Base-by-base conservation (phyloP, 2,329 filamentous ascomycete species). In the Nemania sp. region DNA sequence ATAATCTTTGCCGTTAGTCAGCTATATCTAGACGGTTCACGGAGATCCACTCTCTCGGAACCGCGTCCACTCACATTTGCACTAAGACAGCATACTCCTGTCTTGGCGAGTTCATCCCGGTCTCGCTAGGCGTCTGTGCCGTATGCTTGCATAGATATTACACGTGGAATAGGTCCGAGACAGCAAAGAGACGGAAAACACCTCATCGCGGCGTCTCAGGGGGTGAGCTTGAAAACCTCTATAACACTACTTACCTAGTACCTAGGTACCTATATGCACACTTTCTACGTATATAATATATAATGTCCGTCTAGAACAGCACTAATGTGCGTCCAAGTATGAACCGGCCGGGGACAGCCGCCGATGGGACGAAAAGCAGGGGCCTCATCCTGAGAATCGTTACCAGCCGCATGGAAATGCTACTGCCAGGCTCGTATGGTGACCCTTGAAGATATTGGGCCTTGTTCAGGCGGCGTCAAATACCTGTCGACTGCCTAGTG, bases 111-210 rank as follows among this genome's bases (percentile, higher is more conserved):
- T 42, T 34, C 55, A 62, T 62, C 56, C 60, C 51, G 42, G 56
- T 62, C 59, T 59, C 25, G 46, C 52, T 47, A 59, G 55, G 60
- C 51, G 40, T 50, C 56, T 47, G 47, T 43, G 35, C 56, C 60
- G 47, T 13, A 34, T 21, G 50, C 32, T 3, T 29, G 25, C 25
- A 34, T n/a, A 37, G 35, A 21, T 50, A 50, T 49, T 10, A 15
- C 59, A 61, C 54, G 54, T 61, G 59, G 43, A 42, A 45, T 15
- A 12, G 43, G 21, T 20, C 25, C 7, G 3, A 7, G 43, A 46
- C 20, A 5, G 32, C 17, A 12, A 10, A 35, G 3, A 39, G 9
- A 50, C 51, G 20, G 20, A 10, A 17, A 20, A 18, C 40, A 5
- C 12, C 17, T 25, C 17, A n/a, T 57, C 53, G 21, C 39, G 48